phyloP scores from a whole-genome alignment of 2,329 filamentous ascomycete genomes.

The Madurella fahalii region DNA sequence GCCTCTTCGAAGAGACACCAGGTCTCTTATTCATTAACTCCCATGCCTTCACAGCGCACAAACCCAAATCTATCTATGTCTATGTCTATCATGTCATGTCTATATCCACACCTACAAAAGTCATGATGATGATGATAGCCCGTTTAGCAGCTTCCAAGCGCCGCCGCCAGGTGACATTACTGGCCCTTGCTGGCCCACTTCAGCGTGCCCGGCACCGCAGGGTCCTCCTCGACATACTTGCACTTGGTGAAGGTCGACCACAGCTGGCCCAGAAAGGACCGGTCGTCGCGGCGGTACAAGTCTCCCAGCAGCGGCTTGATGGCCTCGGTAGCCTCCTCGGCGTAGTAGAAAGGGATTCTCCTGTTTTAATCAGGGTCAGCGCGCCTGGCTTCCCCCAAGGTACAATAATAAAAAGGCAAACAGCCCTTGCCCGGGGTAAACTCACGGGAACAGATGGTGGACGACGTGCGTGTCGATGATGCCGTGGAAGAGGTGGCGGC shows the following conservation, averaged over 20 bases:
- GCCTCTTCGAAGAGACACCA: neutral
- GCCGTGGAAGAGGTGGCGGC: conserved; percentile 61
- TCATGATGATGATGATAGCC: neutral
- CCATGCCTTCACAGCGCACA: neutral
- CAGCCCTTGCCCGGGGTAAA: neutral
- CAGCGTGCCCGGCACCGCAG: conserved; percentile 34
- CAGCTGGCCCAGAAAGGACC: conserved; percentile 42
- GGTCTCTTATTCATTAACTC: neutral
- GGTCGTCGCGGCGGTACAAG: conserved; percentile 46
- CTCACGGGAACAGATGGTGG: conserved; percentile 57
- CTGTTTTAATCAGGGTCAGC: conserved; percentile 23
- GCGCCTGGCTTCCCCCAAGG: neutral
- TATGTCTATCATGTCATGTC: conserved; percentile 8
- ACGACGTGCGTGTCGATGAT: conserved; percentile 63
- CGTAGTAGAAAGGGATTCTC: conserved; percentile 57
- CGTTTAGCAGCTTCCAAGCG: neutral
- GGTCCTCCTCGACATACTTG: conserved; percentile 44
- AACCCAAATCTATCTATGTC: conserved; percentile 5
- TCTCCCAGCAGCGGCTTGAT: conserved; percentile 54
- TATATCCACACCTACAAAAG: neutral
- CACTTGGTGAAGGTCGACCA: conserved; percentile 44
- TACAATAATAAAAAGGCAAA: neutral
- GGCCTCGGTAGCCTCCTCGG: conserved; percentile 54
- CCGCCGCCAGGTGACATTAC: conserved; percentile 3
- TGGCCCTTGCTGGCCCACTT: conserved; percentile 31